Evolutionary conservation across 2,329 filamentous ascomycete species (phyloP).

Genomic region (Emmonsiellopsis sp.): DNA sequence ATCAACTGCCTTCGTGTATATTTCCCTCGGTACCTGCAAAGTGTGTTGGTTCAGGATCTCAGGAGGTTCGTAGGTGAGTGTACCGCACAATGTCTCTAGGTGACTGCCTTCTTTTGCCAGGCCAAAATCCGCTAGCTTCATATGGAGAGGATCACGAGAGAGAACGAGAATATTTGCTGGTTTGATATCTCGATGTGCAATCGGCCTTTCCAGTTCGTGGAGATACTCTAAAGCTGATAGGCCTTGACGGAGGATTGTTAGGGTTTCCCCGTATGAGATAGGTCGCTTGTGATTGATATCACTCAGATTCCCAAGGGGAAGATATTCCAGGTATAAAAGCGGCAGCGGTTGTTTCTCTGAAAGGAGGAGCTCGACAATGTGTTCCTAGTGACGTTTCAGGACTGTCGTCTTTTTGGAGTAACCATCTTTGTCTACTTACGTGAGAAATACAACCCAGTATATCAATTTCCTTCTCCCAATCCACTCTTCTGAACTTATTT

Average conservation of each 20-base stretch:
- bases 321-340: conserved; percentile 3
- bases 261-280: not conserved
- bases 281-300: not conserved
- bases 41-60: too few relatives aligned
- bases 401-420: not conserved
- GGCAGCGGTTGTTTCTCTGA: not conserved
- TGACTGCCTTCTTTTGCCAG: not conserved
- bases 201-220: conserved; percentile 4
- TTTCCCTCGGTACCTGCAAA: not conserved
- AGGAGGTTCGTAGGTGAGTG: not conserved
- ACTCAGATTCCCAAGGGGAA: not conserved
- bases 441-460: not conserved
- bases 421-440: not conserved
- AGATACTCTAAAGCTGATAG: conserved; percentile 10
- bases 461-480: not conserved
- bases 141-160: not conserved
- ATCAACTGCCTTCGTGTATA: conserved; percentile 78
- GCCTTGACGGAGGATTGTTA: not conserved
- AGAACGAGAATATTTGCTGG: conserved; percentile 13
- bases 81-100: not conserved
- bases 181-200: conserved; percentile 15
- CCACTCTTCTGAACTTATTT: too few relatives aligned
- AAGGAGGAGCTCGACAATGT: not conserved
- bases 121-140: conserved; percentile 14
- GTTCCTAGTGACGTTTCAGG: not conserved